phyloP scores from a whole-genome alignment of 164 flowering plant genomes.

The Aristolochia californica region DNA sequence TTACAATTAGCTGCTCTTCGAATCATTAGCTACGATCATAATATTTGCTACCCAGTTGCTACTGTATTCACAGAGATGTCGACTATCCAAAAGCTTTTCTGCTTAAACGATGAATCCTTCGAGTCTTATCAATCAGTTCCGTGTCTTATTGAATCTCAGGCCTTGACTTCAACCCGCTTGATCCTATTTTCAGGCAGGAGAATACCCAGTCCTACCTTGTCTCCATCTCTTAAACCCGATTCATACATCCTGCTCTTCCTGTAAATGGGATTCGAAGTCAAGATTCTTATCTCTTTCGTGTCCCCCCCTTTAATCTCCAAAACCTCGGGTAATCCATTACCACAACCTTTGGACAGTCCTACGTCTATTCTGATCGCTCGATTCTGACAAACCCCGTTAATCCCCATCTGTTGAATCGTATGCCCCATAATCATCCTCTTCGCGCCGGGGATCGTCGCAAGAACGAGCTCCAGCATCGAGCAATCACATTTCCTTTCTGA shows the following conservation, averaged over 20 bases:
- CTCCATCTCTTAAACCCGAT: conserved; percentile 9
- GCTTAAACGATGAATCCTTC: too few relatives aligned
- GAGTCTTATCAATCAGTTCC: too few relatives aligned
- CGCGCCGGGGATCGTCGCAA: conserved; percentile 73
- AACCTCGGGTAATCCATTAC: conserved; percentile 74
- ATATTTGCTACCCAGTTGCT: too few relatives aligned
- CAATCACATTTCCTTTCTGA: conserved; percentile 60
- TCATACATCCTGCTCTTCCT: conserved; percentile 8
- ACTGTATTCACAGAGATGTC: too few relatives aligned
- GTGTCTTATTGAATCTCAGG: too few relatives aligned
- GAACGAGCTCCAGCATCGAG: conserved; percentile 53
- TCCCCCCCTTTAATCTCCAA: conserved; percentile 55
- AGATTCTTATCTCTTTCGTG: conserved; percentile 29
- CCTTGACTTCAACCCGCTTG: conserved; percentile 53
- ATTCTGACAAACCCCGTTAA: conserved; percentile 60
- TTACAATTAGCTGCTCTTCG: too few relatives aligned
- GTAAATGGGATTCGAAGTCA: conserved; percentile 51
- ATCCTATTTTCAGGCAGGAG: conserved; percentile 33
- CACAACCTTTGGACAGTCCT: conserved; percentile 86
- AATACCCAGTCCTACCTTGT: conserved; percentile 37
- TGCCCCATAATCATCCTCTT: conserved; percentile 98
- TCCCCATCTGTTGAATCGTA: conserved; percentile 71
- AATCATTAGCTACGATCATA: too few relatives aligned
- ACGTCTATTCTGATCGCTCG: conserved; percentile 84
- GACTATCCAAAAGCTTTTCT: too few relatives aligned